A percentile compares a stretch with the other conserved stretches of the same genome.
Evolutionary conservation across 148 eudicot species (phyloP).

Genomic region (Fallopia convolvulus): DNA sequence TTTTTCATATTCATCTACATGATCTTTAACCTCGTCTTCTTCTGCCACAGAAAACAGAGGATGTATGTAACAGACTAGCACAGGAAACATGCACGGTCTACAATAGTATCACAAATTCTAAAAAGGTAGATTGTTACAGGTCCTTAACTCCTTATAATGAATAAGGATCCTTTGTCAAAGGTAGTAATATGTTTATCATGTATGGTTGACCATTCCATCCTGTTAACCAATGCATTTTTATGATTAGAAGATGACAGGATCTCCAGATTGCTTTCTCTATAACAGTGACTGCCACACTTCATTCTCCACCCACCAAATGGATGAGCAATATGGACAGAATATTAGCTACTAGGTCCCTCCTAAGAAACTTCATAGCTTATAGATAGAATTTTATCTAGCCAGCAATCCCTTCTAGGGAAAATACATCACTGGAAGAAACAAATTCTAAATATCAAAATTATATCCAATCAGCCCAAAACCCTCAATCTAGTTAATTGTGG

Average conservation of each 20-base stretch:
- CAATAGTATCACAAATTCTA: not conserved
- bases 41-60: conserved; percentile 65
- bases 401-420: not conserved
- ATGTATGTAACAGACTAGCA: conserved; percentile 29
- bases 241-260: not conserved
- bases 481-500: no score
- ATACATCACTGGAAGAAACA: not conserved
- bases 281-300: not conserved
- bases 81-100: conserved; percentile 27
- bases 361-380: not conserved
- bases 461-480: no score
- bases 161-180: not conserved
- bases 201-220: not conserved
- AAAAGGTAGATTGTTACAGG: not conserved
- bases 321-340: not conserved
- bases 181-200: not conserved
- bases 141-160: no score
- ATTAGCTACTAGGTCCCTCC: not conserved
- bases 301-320: not conserved
- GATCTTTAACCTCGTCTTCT: conserved; percentile 65
- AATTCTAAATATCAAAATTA: not conserved
- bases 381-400: not conserved
- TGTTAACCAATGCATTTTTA: not conserved
- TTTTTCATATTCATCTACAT: conserved; percentile 74
- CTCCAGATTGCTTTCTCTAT: not conserved